phyloP scores from a whole-genome alignment of 768 basidiomycete species.

The Boletellus emodensis region DNA sequence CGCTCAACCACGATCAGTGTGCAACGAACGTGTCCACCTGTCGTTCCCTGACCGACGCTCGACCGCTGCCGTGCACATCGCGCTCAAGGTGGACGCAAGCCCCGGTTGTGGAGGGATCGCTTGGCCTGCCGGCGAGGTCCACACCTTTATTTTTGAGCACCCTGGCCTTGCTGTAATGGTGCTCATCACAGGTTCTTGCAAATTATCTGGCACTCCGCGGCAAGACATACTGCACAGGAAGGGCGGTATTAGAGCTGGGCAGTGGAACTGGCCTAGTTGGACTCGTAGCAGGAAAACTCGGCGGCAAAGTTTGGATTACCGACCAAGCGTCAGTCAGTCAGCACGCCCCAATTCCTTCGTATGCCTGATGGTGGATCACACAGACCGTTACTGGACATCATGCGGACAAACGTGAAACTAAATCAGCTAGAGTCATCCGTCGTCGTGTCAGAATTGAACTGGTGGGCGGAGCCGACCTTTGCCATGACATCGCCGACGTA shows the following conservation, averaged over 20 bases:
- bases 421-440: slow-evolving; percentile 58
- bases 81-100: slow-evolving; percentile 67
- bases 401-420: slow-evolving; percentile 66
- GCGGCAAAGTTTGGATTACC: slow-evolving; percentile 72
- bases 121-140: slow-evolving; percentile 90
- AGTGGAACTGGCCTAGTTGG: slow-evolving; percentile 94
- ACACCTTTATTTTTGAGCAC: slow-evolving; percentile 14
- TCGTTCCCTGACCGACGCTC: slow-evolving; percentile 26
- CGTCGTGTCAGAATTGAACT: slow-evolving; percentile 71
- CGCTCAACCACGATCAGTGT: slow-evolving; percentile 48
- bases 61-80: slow-evolving; percentile 24
- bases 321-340: slow-evolving; percentile 86
- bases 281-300: slow-evolving; percentile 69
- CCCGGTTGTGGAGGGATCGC: slow-evolving; percentile 91
- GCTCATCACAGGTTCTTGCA: slow-evolving; percentile 60
- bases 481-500: background rate
- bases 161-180: background rate
- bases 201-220: slow-evolving; percentile 65
- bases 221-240: slow-evolving; percentile 44
- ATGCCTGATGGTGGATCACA: slow-evolving; percentile 32
- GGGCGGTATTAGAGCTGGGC: slow-evolving; percentile 75
- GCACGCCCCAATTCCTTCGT: slow-evolving; percentile 10
- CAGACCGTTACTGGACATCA: slow-evolving; percentile 75
- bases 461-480: slow-evolving; percentile 44
- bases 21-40: slow-evolving; percentile 45